Conservation (phyloP, 1,139 yeast genomes). For the Yamadazyma diospyri region DNA sequence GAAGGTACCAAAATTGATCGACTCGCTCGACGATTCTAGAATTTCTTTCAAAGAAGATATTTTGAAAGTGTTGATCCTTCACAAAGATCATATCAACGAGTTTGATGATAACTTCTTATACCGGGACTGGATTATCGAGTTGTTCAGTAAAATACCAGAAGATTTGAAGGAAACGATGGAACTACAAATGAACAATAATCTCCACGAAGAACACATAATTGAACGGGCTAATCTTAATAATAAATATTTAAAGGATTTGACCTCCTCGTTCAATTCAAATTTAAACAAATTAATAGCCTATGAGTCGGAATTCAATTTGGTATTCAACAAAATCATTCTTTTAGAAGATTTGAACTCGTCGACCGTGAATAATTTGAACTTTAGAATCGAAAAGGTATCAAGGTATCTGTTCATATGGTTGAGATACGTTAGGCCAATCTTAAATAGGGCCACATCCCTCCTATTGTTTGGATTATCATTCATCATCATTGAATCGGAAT, state of each 20-base stretch:
- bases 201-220: slow-evolving; percentile 18
- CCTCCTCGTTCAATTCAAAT: slow-evolving; percentile 36
- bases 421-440: slow-evolving; percentile 42
- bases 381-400: slow-evolving; percentile 21
- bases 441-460: slow-evolving; percentile 41
- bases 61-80: slow-evolving; percentile 53
- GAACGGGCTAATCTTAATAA: slow-evolving; percentile 36
- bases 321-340: slow-evolving; percentile 29
- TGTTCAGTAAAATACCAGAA: slow-evolving; percentile 31
- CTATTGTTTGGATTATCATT: slow-evolving; percentile 40
- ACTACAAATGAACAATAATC: slow-evolving; percentile 25
- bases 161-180: slow-evolving; percentile 35
- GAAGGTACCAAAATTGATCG: slow-evolving; percentile 56
- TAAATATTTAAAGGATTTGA: slow-evolving; percentile 30
- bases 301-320: slow-evolving; percentile 38
- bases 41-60: slow-evolving; percentile 63
- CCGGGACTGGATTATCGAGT: slow-evolving; percentile 41
- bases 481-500: slow-evolving; percentile 66
- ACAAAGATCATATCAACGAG: slow-evolving; percentile 32
- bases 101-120: slow-evolving; percentile 28
- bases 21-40: slow-evolving; percentile 61
- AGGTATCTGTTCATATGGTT: slow-evolving; percentile 28
- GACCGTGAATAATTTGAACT: slow-evolving; percentile 22
- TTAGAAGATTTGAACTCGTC: slow-evolving; percentile 41
- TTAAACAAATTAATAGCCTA: slow-evolving; percentile 39